Evolutionary conservation across 1,284 basidiomycete species (phyloP).

Genomic region (Pascua sp.): DNA sequence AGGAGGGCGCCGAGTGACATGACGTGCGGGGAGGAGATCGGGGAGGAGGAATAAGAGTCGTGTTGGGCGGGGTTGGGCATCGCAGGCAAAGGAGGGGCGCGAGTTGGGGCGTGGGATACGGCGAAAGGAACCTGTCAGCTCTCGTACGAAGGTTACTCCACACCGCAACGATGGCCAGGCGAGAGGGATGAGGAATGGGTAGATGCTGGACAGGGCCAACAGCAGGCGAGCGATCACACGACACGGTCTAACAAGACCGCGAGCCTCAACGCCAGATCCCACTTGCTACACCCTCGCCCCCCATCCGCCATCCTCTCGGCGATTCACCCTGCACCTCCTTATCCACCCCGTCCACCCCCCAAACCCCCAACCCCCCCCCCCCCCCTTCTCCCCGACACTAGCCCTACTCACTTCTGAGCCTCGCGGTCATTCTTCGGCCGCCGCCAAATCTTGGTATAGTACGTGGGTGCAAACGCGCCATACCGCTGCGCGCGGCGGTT

Average conservation of each 20-base stretch:
- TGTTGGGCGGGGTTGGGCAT: neutral
- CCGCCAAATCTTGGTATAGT: slow-evolving; percentile 31
- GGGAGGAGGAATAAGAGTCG: neutral
- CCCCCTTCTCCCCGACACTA: too few species aligned
- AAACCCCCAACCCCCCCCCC: neutral
- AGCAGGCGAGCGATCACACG: too few species aligned
- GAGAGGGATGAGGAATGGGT: too few species aligned
- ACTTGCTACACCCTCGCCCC: too few species aligned
- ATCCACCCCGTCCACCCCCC: neutral
- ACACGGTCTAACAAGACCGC: neutral
- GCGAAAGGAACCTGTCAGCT: too few species aligned
- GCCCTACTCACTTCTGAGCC: slow-evolving; percentile 42
- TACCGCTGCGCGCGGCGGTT: slow-evolving; percentile 26
- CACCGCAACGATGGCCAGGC: too few species aligned
- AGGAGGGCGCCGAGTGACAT: too few species aligned
- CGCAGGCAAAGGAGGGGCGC: neutral
- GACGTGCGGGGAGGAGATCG: neutral
- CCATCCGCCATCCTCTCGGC: neutral
- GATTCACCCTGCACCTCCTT: neutral
- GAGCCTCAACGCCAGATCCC: neutral
- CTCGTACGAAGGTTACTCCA: too few species aligned
- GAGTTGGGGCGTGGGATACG: neutral
- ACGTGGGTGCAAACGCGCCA: slow-evolving; percentile 44
- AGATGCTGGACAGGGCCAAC: too few species aligned
- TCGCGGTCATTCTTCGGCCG: slow-evolving; percentile 39